Conservation (phyloP, 2,329 filamentous ascomycete genomes). For the Sporothrix dimorphospora region DNA sequence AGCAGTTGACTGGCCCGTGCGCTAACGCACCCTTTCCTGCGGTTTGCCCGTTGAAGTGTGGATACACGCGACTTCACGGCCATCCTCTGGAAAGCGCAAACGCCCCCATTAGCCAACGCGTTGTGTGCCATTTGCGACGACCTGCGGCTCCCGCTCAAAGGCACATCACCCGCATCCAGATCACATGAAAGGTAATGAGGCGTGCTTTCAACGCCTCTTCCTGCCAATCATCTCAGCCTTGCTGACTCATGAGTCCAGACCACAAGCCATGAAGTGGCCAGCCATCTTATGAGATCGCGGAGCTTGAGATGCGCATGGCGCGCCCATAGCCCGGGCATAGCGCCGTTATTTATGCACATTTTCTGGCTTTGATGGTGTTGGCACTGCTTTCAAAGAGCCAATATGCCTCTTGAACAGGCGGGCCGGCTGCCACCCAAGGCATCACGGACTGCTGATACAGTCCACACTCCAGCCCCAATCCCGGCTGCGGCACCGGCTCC, state of each 20-base stretch:
- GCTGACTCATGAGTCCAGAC: not conserved
- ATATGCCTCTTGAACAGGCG: constrained; percentile 19
- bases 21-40: not conserved
- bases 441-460: not conserved
- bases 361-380: not conserved
- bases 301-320: constrained; percentile 7
- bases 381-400: not conserved
- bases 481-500: not conserved
- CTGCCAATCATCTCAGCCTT: not conserved
- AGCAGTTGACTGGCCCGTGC: not conserved
- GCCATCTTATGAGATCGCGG: not conserved
- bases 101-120: not conserved
- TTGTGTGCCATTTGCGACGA: constrained; percentile 12
- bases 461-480: not conserved
- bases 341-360: not conserved
- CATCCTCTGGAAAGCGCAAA: not conserved
- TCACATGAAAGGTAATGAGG: not conserved
- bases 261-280: not conserved
- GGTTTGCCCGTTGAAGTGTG: constrained; percentile 4
- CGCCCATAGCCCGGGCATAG: not conserved
- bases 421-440: not conserved
- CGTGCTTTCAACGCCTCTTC: not conserved
- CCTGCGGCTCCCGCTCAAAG: not conserved
- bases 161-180: not conserved
- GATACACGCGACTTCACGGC: constrained; percentile 18